Evolutionary conservation across 2,329 filamentous ascomycete genomes (phyloP), one percentile per base, ranked within the genome.

Genomic region (Neoscytalidium dimidiatum): DNA sequence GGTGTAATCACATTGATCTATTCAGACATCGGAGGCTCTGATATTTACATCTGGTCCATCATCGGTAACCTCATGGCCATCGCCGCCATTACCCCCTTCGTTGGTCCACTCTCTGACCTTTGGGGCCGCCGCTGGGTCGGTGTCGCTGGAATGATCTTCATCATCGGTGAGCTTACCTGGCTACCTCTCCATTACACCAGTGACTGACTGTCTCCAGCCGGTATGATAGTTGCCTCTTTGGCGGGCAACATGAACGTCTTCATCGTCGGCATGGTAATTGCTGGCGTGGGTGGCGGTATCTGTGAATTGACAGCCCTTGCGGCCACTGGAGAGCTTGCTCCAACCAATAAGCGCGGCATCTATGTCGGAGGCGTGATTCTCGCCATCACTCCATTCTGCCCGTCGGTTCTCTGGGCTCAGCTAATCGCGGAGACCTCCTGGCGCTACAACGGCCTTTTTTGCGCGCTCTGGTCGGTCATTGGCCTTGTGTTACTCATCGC

Each of bases 301-400:
- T 88, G 88, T 68, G 88, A 91, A 73, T 78, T 91, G 35, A 91
- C 87, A 5, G 88, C 89, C 4, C 79, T 92, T 8, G 88, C 89
- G 29, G 89, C 84, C 35, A 89, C 88, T 1, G 86, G 87, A 2
- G 89, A 92, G 72, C 81, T 91, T 66, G 89, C 87, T 0, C 89
- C 89, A 1, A 86, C 86, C 21, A 80, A 84, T 19, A 86, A 90
- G 73, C 84, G 89, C 53, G 88, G 86, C 31, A 83, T 83, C 71
- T 90, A 90, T 70, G 84, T 90, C 26, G 84, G 85, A 13, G 73
- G 82, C 0, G 76, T 90, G 14, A 83, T 89, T 51, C 82, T 88
- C 70, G 87, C 84, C 63, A 87, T 90, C 65, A 67, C 88, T 1
- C 87, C 87, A 0, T 89, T 89, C 71, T 84, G 83, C 64, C 86